Conservation (phyloP, 768 basidiomycete species). For the Xerocomellus chrysenteron region DNA sequence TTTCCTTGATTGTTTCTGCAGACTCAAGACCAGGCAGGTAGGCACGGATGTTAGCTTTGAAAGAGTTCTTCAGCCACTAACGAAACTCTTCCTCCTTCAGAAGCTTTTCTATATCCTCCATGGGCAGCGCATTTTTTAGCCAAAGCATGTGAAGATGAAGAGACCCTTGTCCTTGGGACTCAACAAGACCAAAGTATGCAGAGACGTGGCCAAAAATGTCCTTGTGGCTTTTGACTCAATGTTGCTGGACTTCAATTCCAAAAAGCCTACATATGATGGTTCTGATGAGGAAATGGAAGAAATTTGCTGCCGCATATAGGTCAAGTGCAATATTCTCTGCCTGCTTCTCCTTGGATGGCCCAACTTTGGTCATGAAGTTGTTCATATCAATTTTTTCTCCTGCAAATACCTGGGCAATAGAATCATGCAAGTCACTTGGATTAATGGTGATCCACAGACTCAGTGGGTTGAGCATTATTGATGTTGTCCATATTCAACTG, state of each 20-base stretch:
- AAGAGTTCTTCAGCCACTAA: background rate
- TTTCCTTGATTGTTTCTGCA: background rate
- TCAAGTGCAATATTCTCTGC: background rate
- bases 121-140: background rate
- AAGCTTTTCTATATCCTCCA: background rate
- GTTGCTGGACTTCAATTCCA: background rate
- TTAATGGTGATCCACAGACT: conserved; percentile 1
- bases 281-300: background rate
- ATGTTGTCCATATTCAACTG: conserved; percentile 1
- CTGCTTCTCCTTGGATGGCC: background rate
- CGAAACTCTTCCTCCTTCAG: background rate
- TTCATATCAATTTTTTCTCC: background rate
- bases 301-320: background rate
- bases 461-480: background rate
- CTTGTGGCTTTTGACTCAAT: too few relatives aligned
- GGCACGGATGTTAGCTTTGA: background rate
- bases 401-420: background rate
- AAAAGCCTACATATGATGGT: background rate
- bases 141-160: conserved; percentile 2
- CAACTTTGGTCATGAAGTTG: background rate
- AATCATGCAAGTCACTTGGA: background rate
- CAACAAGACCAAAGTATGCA: background rate
- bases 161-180: background rate
- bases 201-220: background rate
- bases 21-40: background rate